Conservation (phyloP, 306 rosid genomes). For the Amphicarpaea edgeworthii region DNA sequence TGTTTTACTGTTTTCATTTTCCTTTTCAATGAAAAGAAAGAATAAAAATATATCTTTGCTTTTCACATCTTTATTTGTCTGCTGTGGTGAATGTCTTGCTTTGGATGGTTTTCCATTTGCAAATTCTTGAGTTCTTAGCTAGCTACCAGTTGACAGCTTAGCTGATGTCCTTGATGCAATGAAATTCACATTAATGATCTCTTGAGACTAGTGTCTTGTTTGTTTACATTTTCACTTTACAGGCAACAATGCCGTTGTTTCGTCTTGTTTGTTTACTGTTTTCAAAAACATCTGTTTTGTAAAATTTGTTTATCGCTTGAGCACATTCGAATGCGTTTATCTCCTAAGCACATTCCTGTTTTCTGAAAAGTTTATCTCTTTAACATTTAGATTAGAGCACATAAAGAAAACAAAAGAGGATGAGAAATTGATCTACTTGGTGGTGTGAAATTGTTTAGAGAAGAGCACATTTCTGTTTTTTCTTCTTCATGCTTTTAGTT, state of each 20-base stretch:
- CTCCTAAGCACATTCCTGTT: neutral
- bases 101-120: neutral
- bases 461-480: too few relatives aligned
- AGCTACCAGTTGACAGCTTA: neutral
- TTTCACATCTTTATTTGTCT: conserved; percentile 6
- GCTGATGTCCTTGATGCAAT: neutral
- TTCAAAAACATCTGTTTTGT: neutral
- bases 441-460: too few relatives aligned
- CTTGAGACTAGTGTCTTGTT: too few relatives aligned
- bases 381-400: neutral
- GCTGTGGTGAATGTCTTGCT: neutral
- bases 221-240: neutral
- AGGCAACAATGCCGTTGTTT: neutral
- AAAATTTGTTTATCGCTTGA: too few relatives aligned
- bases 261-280: neutral
- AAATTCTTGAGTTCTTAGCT: neutral
- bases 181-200: neutral
- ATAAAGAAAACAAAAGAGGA: neutral
- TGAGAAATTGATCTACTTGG: too few relatives aligned
- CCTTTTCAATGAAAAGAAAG: neutral
- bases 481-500: neutral
- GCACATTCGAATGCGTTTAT: neutral
- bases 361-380: neutral
- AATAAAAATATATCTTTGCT: neutral
- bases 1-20: conserved; percentile 16